phyloP scores from a whole-genome alignment of 371 early-diverging fungal species.

The Parasitella parasitica region DNA sequence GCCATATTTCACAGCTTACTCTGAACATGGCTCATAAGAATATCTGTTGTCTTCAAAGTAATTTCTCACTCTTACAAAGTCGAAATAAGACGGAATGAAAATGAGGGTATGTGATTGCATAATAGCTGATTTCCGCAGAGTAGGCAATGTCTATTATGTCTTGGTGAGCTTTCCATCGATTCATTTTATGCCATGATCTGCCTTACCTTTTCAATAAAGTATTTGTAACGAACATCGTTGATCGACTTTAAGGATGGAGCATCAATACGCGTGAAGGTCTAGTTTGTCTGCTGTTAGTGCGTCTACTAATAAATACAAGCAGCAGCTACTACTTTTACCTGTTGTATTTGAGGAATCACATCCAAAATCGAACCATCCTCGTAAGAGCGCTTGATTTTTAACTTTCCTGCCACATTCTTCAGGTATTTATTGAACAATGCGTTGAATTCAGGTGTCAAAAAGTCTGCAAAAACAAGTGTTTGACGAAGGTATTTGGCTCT shows the following conservation, averaged over 20 bases:
- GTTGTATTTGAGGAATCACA: conserved; percentile 79
- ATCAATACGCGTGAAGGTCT: conserved; percentile 72
- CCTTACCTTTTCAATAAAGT: conserved; percentile 76
- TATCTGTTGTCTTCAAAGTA: conserved; percentile 75
- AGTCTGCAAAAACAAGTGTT: conserved; percentile 78
- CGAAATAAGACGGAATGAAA: conserved; percentile 95
- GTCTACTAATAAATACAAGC: conserved; percentile 12
- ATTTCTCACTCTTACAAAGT: conserved; percentile 91
- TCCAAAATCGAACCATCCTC: conserved; percentile 73
- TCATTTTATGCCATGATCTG: neutral
- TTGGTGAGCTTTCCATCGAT: too few relatives aligned
- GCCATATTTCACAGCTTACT: conserved; percentile 51
- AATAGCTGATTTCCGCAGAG: conserved; percentile 59
- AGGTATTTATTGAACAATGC: conserved; percentile 76
- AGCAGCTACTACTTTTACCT: conserved; percentile 32
- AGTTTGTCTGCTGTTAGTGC: neutral
- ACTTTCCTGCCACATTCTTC: conserved; percentile 75
- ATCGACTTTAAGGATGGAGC: conserved; percentile 55
- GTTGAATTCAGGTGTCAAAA: conserved; percentile 87
- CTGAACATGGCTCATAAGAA: conserved; percentile 75
- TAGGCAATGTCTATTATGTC: conserved; percentile 47
- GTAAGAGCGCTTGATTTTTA: conserved; percentile 64
- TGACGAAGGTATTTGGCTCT: conserved; percentile 86
- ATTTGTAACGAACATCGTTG: conserved; percentile 83
- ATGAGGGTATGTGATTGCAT: conserved; percentile 78